A percentile compares a stretch with the other conserved stretches of the same genome.
Conservation (phyloP, 352 stramenopile genomes). For the Pythium guiyangense region DNA sequence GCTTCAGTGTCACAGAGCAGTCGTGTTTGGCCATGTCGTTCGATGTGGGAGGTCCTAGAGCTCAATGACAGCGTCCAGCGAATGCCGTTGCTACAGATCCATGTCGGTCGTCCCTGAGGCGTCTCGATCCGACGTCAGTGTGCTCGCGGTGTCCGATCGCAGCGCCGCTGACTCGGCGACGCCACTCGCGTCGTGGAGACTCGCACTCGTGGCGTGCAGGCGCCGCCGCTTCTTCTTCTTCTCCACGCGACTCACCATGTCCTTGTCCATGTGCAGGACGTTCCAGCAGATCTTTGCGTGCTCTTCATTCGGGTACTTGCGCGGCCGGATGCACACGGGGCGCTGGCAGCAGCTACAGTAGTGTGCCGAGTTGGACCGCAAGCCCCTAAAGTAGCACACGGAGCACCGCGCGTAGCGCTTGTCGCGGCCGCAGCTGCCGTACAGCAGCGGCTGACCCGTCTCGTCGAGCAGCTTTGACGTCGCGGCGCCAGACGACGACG, state of each 20-base stretch:
- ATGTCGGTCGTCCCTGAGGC: neutral
- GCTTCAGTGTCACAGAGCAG: too few relatives aligned
- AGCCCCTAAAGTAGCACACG: slow-evolving; percentile 68
- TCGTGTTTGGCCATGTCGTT: too few relatives aligned
- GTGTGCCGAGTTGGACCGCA: slow-evolving; percentile 60
- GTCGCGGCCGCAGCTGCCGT: slow-evolving; percentile 59
- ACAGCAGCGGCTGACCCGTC: slow-evolving; percentile 46
- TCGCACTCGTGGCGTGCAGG: slow-evolving; percentile 27
- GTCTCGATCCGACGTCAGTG: neutral
- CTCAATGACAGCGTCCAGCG: too few relatives aligned
- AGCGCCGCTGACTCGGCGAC: neutral
- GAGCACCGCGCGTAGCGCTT: slow-evolving; percentile 70
- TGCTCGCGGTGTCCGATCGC: neutral
- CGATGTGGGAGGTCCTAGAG: too few relatives aligned
- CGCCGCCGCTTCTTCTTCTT: slow-evolving; percentile 68
- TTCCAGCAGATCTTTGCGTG: slow-evolving; percentile 81
- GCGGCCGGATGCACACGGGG: slow-evolving; percentile 61
- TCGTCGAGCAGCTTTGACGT: slow-evolving; percentile 26
- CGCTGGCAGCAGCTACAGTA: slow-evolving; percentile 71
- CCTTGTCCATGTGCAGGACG: slow-evolving; percentile 71
- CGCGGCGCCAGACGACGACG: neutral
- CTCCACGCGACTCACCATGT: slow-evolving; percentile 68
- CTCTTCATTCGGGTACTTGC: slow-evolving; percentile 59
- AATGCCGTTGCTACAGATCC: neutral
- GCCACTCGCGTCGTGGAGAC: neutral